Conservation (phyloP, 2,329 filamentous ascomycete species). For the Didymella arachidicola region DNA sequence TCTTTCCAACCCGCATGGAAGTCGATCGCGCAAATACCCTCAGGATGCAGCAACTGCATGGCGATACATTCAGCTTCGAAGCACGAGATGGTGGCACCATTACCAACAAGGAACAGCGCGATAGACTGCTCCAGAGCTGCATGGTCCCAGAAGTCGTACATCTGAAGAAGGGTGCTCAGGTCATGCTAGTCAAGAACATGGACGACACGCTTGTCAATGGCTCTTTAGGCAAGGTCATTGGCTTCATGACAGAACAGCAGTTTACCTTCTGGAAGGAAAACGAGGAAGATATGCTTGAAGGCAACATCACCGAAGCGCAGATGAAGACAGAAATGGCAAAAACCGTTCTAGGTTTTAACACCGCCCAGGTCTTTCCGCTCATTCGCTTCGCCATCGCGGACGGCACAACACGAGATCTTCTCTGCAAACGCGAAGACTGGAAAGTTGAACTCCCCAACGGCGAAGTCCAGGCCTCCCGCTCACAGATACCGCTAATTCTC, state of each 20-base stretch:
- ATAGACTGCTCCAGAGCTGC: slow-evolving; percentile 84
- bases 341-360: slow-evolving; percentile 56
- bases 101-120: slow-evolving; percentile 70
- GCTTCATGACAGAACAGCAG: slow-evolving; percentile 75
- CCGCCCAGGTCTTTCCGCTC: slow-evolving; percentile 74
- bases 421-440: slow-evolving; percentile 90
- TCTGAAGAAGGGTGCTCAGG: slow-evolving; percentile 90
- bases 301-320: slow-evolving; percentile 52
- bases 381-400: slow-evolving; percentile 85
- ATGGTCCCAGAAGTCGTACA: slow-evolving; percentile 86
- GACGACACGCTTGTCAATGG: slow-evolving; percentile 94
- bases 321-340: slow-evolving; percentile 59
- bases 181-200: slow-evolving; percentile 99
- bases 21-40: slow-evolving; percentile 85
- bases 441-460: slow-evolving; percentile 97
- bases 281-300: slow-evolving; percentile 63
- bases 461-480: slow-evolving; percentile 87
- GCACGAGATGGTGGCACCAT: slow-evolving; percentile 76
- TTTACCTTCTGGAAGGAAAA: slow-evolving; percentile 67
- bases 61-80: slow-evolving; percentile 72
- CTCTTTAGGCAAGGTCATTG: slow-evolving; percentile 83
- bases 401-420: slow-evolving; percentile 75
- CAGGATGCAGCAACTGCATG: slow-evolving; percentile 75
- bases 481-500: slow-evolving; percentile 80
- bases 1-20: slow-evolving; percentile 90